Evolutionary conservation across 225 moss, liverwort and hornwort species (phyloP), one percentile per base, ranked within the genome.

Genomic region (Neckera pumila): DNA sequence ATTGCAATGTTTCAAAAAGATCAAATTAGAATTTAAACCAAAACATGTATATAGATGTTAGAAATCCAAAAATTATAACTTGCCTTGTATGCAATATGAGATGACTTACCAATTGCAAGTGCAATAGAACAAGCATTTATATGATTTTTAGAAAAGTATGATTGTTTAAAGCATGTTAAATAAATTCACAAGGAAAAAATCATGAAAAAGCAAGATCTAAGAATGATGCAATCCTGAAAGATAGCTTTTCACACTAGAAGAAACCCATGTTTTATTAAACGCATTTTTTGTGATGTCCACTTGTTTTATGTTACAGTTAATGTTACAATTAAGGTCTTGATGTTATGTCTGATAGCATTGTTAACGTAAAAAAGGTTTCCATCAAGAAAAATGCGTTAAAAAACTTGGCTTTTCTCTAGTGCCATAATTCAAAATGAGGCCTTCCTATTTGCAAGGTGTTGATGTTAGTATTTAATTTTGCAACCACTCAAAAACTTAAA

Each of bases 121-220:
- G 34, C 5, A 23, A 61, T 36, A 30, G 9, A 1, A 42, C 1
- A 40, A 53, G 3, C 15, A 0, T 1, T 11, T 26, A 12, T 7
- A 66, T 18, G 2, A 8, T n/a, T 53, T 30, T 66, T n/a, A 51
- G 2, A 8, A 27, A 66, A 13, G 1, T 16, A 12, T 36, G 13
- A 19, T 81, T 66, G 17, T 66, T 38, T 3, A 34, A 53, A 83
- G 8, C 6, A 28, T 51, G 2, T 38, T 54, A 54, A 38, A 20
- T 0, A 64, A 81, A 81, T 17, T 30, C 6, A 18, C 16, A 82
- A 36, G 3, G 2, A 17, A 1, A 30, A 54, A 38, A 53, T 83
- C 11, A 36, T 36, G 17, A 17, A 0, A 1, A 51, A 1, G 8
- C 12, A 30, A 40, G 30, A 30, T 69, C 2, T n/a, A 66, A 18